Evolutionary conservation across 208 protist genomes (phyloP), one percentile per base, ranked within the genome.

Genomic region (Wallacemonas sp.): DNA sequence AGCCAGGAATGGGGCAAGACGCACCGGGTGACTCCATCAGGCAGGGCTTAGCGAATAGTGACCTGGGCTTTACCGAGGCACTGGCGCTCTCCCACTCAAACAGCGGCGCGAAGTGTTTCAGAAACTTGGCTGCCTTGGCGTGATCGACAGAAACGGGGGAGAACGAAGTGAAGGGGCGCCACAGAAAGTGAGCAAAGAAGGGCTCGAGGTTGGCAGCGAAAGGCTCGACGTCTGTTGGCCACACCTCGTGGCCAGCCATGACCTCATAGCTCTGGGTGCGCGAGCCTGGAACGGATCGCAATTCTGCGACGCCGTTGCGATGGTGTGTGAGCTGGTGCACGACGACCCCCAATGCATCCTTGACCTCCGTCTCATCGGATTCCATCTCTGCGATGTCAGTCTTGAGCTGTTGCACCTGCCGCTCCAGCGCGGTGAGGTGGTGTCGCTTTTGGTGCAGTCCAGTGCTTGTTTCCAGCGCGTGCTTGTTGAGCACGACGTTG

Each of bases 41-140:
- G 42, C 88, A 94, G n/a, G 80, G 79, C 69, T 88, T 79, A 42
- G 88, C 77, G 51, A 85, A 82, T 24, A 88, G 76, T 19, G 77
- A 62, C 2, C 61, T 80, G 11, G 47, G 51, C 61, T 38, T 46
- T 36, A 79, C 80, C 1, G 26, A 34, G 27, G 30, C 19, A 21
- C 68, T 39, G 9, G 63, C 62, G 6, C 17, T 41, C 17, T 68
- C 59, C 64, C 65, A 82, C 54, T 47, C 36, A 55, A 90, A 89
- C 3, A 94, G 79, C 0, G 80, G 79, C 0, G 74, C 77, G 38
- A 80, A 86, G 6, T 45, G 28, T 8, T 46, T 46, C 3, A 92
- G 73, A 68, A 91, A 91, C 4, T 44, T 21, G 2, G 26, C n/a
- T 1, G 74, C 53, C 24, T 33, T 24, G 14, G 53, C 15, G 33